phyloP scores from a whole-genome alignment of 805 yeast genomes.

The Middelhovenomyces tepae region DNA sequence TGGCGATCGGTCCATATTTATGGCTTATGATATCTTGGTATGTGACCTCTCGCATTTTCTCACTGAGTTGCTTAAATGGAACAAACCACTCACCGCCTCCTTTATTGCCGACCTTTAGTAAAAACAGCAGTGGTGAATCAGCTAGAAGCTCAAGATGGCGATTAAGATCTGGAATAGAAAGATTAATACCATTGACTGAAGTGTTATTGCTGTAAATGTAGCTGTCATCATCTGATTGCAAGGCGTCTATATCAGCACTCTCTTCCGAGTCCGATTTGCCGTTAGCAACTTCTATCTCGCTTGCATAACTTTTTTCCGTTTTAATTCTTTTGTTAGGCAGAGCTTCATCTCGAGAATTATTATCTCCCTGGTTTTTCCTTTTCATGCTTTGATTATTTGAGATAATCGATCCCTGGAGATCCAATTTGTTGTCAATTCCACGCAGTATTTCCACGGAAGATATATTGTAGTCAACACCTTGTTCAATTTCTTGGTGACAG shows the following conservation, averaged over 20 bases:
- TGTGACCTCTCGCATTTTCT: conserved; percentile 21
- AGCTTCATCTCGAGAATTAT: conserved; percentile 6
- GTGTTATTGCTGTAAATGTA: conserved; percentile 20
- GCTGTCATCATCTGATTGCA: conserved; percentile 26
- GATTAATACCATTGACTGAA: conserved; percentile 2
- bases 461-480: conserved; percentile 24
- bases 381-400: conserved; percentile 2
- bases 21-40: conserved; percentile 29
- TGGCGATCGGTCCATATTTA: conserved; percentile 40
- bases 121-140: conserved; percentile 47
- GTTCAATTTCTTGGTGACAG: conserved; percentile 24
- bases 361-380: conserved; percentile 5
- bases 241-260: conserved; percentile 27
- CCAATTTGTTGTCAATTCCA: conserved; percentile 13
- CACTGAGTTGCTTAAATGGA: conserved; percentile 25
- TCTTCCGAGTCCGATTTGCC: conserved; percentile 25
- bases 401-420: conserved; percentile 16
- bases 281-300: conserved; percentile 20
- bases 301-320: conserved; percentile 22
- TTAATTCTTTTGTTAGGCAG: conserved; percentile 12
- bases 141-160: conserved; percentile 66
- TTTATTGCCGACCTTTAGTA: conserved; percentile 47
- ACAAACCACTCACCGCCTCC: conserved; percentile 38
- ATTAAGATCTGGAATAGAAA: conserved; percentile 29
- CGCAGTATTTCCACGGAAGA: conserved; percentile 29